Percentiles rank a stretch among this genome's conserved stretches.
Evolutionary conservation across 768 basidiomycete species (phyloP).

Genomic region (Inosperma sp.): DNA sequence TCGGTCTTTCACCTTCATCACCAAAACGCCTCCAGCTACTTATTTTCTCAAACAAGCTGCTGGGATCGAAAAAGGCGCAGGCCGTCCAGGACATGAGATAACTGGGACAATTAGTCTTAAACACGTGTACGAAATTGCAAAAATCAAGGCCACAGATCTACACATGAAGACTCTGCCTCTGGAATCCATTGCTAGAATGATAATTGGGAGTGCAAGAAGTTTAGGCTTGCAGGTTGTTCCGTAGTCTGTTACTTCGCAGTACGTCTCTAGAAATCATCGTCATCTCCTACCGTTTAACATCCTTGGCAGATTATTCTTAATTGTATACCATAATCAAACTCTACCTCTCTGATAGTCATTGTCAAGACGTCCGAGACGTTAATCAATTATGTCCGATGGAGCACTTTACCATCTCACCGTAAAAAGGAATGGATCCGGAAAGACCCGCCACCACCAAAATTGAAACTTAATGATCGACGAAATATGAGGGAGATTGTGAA

Average conservation of each 20-base stretch:
- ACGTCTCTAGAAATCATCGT: no score
- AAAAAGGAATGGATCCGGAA: no score
- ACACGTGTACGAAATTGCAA: slow-evolving; percentile 98
- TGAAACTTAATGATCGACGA: no score
- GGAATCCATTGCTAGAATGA: slow-evolving; percentile 82
- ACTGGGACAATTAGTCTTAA: slow-evolving; percentile 86
- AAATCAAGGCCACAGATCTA: slow-evolving; percentile 90
- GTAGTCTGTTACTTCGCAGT: slow-evolving; percentile 46
- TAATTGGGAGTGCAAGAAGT: slow-evolving; percentile 85
- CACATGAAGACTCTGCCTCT: slow-evolving; percentile 82
- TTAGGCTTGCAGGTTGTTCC: slow-evolving; percentile 89
- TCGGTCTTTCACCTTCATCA: slow-evolving; percentile 89
- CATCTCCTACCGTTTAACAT: no score
- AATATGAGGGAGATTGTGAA: no score
- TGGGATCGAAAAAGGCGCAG: slow-evolving; percentile 86
- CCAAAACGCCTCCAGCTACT: slow-evolving; percentile 85
- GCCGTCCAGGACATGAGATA: slow-evolving; percentile 71
- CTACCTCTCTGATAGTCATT: no score
- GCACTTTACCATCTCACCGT: no score
- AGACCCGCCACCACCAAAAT: no score
- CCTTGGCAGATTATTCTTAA: no score
- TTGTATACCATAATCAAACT: no score
- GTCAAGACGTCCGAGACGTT: no score
- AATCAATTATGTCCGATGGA: no score
- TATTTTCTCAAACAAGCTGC: slow-evolving; percentile 91